A percentile compares a stretch with the other conserved stretches of the same genome.
Evolutionary conservation across 1,284 basidiomycete species (phyloP).

Genomic region (Ustilago cynodontis): DNA sequence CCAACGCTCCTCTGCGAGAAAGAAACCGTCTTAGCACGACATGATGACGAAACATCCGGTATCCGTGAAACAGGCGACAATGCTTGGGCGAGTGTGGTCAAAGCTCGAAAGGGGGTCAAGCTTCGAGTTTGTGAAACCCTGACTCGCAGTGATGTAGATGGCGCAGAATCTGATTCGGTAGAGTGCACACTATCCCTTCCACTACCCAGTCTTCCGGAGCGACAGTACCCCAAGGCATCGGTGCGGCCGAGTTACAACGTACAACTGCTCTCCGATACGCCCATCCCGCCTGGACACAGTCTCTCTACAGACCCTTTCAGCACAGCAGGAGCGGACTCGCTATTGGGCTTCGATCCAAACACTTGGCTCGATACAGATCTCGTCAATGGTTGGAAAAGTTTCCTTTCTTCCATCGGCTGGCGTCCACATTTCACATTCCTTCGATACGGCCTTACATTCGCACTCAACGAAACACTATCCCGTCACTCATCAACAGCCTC

Average conservation of each 20-base stretch:
- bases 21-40: constrained; percentile 39
- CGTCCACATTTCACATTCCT: constrained; percentile 33
- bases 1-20: constrained; percentile 27
- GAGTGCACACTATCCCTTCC: constrained; percentile 33
- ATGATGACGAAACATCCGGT: constrained; percentile 37
- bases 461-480: constrained; percentile 23
- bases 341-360: constrained; percentile 24
- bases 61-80: constrained; percentile 53
- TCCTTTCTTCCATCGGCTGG: constrained; percentile 48
- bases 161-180: constrained; percentile 1
- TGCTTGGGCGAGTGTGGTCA: constrained; percentile 49
- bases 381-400: constrained; percentile 38
- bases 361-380: constrained; percentile 27
- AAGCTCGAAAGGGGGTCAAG: constrained; percentile 31
- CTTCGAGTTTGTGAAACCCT: constrained; percentile 29
- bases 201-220: constrained; percentile 34
- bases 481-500: constrained; percentile 11
- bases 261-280: constrained; percentile 26
- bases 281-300: not conserved
- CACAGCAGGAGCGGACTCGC: not conserved
- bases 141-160: not conserved
- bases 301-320: not conserved
- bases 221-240: constrained; percentile 43
- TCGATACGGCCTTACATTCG: constrained; percentile 31
- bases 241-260: constrained; percentile 38